Percentiles rank a stretch among this genome's conserved stretches.
Conservation (phyloP, 1,284 basidiomycete species). For the Leucoagaricus sp. region DNA sequence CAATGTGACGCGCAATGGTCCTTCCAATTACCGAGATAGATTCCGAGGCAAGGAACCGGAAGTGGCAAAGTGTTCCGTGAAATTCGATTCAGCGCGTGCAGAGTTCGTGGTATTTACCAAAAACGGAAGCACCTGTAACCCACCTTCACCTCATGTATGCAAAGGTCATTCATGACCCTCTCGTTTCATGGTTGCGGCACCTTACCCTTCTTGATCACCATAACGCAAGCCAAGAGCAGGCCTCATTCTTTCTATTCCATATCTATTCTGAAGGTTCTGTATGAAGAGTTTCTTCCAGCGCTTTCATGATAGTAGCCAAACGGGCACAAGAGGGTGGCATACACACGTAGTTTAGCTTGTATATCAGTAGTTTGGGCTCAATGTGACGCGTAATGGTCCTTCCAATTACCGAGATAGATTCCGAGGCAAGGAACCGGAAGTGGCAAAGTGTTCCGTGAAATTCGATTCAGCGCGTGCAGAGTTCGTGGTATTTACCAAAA, state of each 20-base stretch:
- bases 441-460: neutral
- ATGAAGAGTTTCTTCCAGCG: conserved; percentile 56
- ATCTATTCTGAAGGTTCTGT: conserved; percentile 34
- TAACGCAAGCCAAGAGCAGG: conserved; percentile 22
- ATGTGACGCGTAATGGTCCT: neutral
- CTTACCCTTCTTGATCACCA: conserved; percentile 11
- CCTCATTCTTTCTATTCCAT: conserved; percentile 24
- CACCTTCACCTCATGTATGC: conserved; percentile 21
- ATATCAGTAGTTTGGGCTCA: neutral
- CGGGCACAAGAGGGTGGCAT: conserved; percentile 28
- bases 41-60: neutral
- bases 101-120: conserved; percentile 18
- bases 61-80: neutral
- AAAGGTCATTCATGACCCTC: conserved; percentile 14
- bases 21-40: neutral
- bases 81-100: neutral
- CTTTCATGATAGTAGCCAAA: conserved; percentile 42
- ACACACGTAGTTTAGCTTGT: conserved; percentile 5
- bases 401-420: neutral
- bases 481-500: conserved; percentile 21
- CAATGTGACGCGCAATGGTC: neutral
- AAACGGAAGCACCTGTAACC: conserved; percentile 22
- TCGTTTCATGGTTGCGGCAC: conserved; percentile 13
- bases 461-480: neutral
- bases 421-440: neutral